These are phyloP conservation scores for Aspergillus sp. DNA, from an alignment of 2,329 filamentous ascomycete genomes.

Conservation along the genomic window DNA sequence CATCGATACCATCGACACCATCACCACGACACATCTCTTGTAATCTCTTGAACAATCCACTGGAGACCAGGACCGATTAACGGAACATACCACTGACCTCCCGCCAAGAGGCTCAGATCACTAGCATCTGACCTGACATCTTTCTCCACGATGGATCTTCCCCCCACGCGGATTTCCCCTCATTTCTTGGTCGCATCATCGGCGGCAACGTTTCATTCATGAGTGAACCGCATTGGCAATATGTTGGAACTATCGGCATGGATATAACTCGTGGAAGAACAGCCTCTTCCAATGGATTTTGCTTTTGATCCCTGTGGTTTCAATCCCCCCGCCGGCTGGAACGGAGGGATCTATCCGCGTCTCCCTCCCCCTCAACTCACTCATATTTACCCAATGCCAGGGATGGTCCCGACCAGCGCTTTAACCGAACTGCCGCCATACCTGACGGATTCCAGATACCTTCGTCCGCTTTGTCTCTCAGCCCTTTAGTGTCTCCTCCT, in stretches of 20 bases:
- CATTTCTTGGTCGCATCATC: constrained; percentile 11
- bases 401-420: neutral
- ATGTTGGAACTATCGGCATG: neutral
- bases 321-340: constrained; percentile 8
- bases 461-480: neutral
- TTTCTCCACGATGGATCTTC: constrained; percentile 1
- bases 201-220: constrained; percentile 13
- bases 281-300: neutral
- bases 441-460: neutral
- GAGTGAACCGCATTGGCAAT: neutral
- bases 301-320: neutral
- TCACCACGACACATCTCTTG: no score
- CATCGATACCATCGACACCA: no score
- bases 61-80: no score
- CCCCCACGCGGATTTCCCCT: constrained; percentile 6
- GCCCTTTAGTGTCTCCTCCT: neutral
- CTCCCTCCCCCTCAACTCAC: neutral
- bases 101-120: no score
- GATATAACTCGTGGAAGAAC: constrained; percentile 17
- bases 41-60: no score
- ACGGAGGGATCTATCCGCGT: constrained; percentile 3
- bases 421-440: neutral
- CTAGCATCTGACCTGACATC: neutral
- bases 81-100: no score
- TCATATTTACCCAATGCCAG: neutral